Base-by-base conservation (phyloP, 306 rosid species). In the Canavalia ensiformis region DNA sequence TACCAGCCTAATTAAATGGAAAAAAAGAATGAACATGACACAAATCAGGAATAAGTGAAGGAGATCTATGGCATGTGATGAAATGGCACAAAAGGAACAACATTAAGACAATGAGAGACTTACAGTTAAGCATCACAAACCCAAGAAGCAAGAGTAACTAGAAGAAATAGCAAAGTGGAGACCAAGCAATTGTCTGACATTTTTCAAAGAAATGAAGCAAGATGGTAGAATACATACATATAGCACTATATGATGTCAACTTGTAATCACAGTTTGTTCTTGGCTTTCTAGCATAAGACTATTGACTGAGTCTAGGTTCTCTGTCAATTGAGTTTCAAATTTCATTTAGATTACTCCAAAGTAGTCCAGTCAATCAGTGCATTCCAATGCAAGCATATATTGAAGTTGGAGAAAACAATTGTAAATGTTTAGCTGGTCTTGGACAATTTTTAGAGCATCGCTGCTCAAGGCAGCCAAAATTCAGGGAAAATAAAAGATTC, bases 11-110 rank as follows among this genome's bases (percentile, higher is more conserved):
- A 64, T 6, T 64, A 39, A 64, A 64, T 35, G 47, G 6, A 2
- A 6, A 13, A 0, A n/a, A 64, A 39, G 6, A 3, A 1, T 35
- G n/a, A 72, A 41, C 3, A 39, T 30, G 31, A 29, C 65, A 63
- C 49, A 60, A 13, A 72, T 55, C 66, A 8, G 55, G 42, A 63
- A 41, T 31, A 33, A 9, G 49, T 39, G 47, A 62, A 65, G 45
- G 49, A 73, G 83, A 69, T 67, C 9, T 31, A 45, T 31, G 68
- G 2, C 3, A 59, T 37, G 41, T 37, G 64, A 71, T 59, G 5
- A 62, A 63, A 76, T 46, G 63, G 13, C 54, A 39, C 12, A 72
- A 30, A 60, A 62, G 47, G 30, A 59, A 70, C 71, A 35, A 44
- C 25, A 25, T 44, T 8, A 25, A 44, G 72, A 66, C 72, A 66